These are phyloP conservation scores for Geotrichum phurueaensis DNA, from an alignment of 1,139 yeast genomes.

Conservation along the genomic window DNA sequence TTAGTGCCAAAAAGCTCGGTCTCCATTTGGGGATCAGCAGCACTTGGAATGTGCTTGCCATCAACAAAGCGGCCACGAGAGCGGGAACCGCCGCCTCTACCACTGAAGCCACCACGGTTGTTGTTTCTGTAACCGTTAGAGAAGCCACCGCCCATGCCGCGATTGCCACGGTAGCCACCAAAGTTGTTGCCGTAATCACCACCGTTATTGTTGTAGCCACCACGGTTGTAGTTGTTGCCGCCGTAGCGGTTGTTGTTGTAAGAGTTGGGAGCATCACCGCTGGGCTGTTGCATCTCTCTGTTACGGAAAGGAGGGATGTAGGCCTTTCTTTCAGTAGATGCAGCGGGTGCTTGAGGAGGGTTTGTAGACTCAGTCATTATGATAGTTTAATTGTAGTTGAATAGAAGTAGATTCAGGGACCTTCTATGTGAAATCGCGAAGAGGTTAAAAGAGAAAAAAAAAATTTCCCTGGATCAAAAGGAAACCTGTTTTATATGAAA, in stretches of 20 bases:
- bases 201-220: neutral
- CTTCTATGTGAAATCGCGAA: conserved; percentile 8
- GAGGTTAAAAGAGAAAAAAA: neutral
- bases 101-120: conserved; percentile 21
- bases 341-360: conserved; percentile 5
- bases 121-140: conserved; percentile 24
- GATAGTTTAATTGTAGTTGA: neutral
- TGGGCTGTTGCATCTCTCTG: conserved; percentile 8
- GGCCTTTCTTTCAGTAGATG: conserved; percentile 12
- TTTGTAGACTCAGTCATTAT: conserved; percentile 15
- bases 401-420: neutral
- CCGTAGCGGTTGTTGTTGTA: conserved; percentile 4
- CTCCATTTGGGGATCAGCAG: conserved; percentile 65
- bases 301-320: conserved; percentile 17
- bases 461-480: neutral
- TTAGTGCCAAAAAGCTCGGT: conserved; percentile 78
- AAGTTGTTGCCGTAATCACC: conserved; percentile 10
- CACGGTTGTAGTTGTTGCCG: neutral
- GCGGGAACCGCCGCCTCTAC: conserved; percentile 35
- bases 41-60: conserved; percentile 85
- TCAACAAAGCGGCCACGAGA: conserved; percentile 51
- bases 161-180: conserved; percentile 28
- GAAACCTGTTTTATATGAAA: neutral
- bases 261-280: conserved; percentile 1
- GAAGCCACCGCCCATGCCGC: conserved; percentile 36